Conservation (phyloP, 1,139 yeast genomes). For the Pichia sp. region DNA sequence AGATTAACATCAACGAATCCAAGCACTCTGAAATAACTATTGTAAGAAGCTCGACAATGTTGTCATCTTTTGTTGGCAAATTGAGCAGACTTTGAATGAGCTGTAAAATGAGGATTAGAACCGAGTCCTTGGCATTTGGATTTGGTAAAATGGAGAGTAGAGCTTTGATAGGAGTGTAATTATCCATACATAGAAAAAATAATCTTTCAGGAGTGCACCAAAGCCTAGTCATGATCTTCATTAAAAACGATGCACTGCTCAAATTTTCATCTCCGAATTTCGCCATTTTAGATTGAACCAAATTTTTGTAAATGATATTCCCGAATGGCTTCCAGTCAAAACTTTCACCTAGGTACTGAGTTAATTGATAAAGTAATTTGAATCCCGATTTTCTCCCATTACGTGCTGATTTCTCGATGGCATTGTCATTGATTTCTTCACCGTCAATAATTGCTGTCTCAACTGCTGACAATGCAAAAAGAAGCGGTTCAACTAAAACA, state of each 20-base stretch:
- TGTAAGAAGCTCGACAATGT: conserved; percentile 47
- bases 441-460: conserved; percentile 43
- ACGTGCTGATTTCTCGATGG: conserved; percentile 45
- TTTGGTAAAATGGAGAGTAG: conserved; percentile 53
- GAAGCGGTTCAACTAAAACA: conserved; percentile 54
- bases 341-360: conserved; percentile 41
- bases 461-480: conserved; percentile 54
- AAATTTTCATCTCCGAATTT: conserved; percentile 72
- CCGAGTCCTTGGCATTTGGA: conserved; percentile 63
- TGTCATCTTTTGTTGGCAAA: conserved; percentile 39
- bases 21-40: conserved; percentile 55
- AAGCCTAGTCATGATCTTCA: conserved; percentile 66
- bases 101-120: conserved; percentile 52
- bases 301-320: conserved; percentile 45
- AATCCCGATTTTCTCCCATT: conserved; percentile 58
- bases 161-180: conserved; percentile 52
- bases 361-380: conserved; percentile 52
- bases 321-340: conserved; percentile 58
- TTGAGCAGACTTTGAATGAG: conserved; percentile 43
- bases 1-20: conserved; percentile 46
- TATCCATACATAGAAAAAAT: conserved; percentile 54
- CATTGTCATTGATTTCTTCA: conserved; percentile 28
- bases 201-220: conserved; percentile 48
- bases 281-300: conserved; percentile 64
- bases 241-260: conserved; percentile 76